A percentile compares a stretch with the other conserved stretches of the same genome.
phyloP scores from a whole-genome alignment of 176 grass and related monocot species.

The Oryza brachyantha region DNA sequence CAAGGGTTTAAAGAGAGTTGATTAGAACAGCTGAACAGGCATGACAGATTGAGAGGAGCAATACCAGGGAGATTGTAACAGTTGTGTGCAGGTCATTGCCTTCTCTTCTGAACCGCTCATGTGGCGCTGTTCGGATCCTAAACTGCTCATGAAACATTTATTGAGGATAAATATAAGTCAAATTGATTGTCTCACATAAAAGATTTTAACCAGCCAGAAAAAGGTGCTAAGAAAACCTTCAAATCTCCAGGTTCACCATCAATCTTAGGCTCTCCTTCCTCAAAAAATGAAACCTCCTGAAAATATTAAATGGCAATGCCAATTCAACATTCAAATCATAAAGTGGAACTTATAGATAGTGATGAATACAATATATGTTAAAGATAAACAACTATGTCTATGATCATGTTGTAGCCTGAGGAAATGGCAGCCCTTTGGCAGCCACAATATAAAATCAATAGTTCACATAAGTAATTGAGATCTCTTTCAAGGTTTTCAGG shows the following conservation, averaged over 20 bases:
- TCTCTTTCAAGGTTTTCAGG: not conserved
- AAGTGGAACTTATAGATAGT: not conserved
- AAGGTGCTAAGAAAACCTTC: slow-evolving; percentile 51
- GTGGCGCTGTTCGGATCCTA: slow-evolving; percentile 78
- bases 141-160: slow-evolving; percentile 64
- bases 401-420: not conserved
- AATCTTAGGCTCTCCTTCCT: slow-evolving; percentile 97
- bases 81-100: slow-evolving; percentile 85
- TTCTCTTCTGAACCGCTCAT: slow-evolving; percentile 82
- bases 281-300: slow-evolving; percentile 90
- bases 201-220: slow-evolving; percentile 1
- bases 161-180: slow-evolving; percentile 26
- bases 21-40: not conserved
- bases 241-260: slow-evolving; percentile 96
- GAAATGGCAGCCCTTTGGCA: not conserved
- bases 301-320: not conserved
- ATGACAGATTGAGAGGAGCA: slow-evolving; percentile 1
- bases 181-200: not conserved
- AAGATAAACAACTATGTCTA: not conserved
- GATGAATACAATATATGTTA: not conserved
- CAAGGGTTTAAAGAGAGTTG: not conserved
- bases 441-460: not conserved
- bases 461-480: not conserved
- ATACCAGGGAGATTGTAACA: slow-evolving; percentile 83
- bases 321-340: slow-evolving; percentile 3